Evolutionary conservation across 768 basidiomycete species (phyloP).

Genomic region (Tylopilus subfusipes): DNA sequence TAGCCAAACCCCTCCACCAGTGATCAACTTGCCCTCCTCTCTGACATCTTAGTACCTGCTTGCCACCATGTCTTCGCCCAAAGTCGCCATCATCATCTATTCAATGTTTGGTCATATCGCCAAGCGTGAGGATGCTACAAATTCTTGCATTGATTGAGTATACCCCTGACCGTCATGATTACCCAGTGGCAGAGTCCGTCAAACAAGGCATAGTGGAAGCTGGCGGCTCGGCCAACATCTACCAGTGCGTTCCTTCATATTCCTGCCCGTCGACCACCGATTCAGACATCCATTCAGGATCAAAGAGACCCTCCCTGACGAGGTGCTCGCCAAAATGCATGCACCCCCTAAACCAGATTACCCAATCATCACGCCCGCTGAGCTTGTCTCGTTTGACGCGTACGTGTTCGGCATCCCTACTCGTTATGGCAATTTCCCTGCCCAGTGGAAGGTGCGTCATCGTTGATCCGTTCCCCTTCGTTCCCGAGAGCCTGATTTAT

Average conservation of each 20-base stretch:
- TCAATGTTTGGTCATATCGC: conserved; percentile 72
- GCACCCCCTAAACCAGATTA: conserved; percentile 71
- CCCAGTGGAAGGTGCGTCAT: conserved; percentile 55
- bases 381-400: conserved; percentile 61
- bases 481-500: too few relatives aligned
- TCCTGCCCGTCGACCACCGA: not conserved
- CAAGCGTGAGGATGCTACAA: conserved; percentile 44
- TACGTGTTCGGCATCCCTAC: conserved; percentile 58
- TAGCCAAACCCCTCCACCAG: not conserved
- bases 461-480: conserved; percentile 31
- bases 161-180: conserved; percentile 2
- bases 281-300: conserved; percentile 44
- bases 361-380: conserved; percentile 57
- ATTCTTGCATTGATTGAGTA: not conserved
- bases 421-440: conserved; percentile 46
- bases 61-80: not conserved
- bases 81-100: conserved; percentile 72
- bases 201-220: conserved; percentile 43
- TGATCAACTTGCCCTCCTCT: not conserved
- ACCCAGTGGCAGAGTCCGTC: conserved; percentile 56
- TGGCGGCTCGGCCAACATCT: conserved; percentile 51
- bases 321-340: conserved; percentile 64
- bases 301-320: conserved; percentile 70
- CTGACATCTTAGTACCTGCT: not conserved
- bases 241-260: conserved; percentile 42